Percentiles rank a stretch among this genome's conserved stretches.
Conservation (phyloP, 345 rosid species). For the Hibiscus syriacus region DNA sequence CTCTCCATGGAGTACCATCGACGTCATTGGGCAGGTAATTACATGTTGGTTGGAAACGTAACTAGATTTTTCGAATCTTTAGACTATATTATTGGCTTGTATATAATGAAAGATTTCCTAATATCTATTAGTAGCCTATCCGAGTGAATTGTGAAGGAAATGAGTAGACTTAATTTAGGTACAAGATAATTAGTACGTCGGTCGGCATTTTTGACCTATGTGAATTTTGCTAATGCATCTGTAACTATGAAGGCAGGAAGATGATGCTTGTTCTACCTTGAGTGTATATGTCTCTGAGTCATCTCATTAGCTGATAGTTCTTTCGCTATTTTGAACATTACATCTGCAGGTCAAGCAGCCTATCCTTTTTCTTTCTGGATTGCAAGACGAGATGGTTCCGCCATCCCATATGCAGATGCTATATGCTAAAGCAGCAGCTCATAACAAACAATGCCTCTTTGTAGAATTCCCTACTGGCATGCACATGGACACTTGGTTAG, state of each 20-base stretch:
- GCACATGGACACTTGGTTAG: slow-evolving; percentile 99
- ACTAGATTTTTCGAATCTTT: background rate
- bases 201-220: background rate
- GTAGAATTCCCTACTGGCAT: slow-evolving; percentile 88
- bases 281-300: background rate
- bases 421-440: slow-evolving; percentile 86
- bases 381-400: slow-evolving; percentile 99
- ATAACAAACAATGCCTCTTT: slow-evolving; percentile 55
- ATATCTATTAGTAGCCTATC: background rate
- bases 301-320: background rate
- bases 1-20: slow-evolving; percentile 96
- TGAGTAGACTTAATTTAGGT: background rate
- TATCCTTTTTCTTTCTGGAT: slow-evolving; percentile 87
- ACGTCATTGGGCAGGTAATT: slow-evolving; percentile 64
- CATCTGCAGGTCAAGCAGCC: slow-evolving; percentile 77
- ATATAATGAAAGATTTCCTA: background rate
- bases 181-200: background rate
- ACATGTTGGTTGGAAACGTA: slow-evolving; percentile 1
- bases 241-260: background rate
- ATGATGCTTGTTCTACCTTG: slow-evolving; percentile 1
- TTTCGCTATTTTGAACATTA: slow-evolving; percentile 12
- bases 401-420: slow-evolving; percentile 87
- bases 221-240: background rate
- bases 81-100: background rate
- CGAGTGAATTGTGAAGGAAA: background rate